Conservation (phyloP, 2,329 filamentous ascomycete species). For the Phyllosticta citriasiana region DNA sequence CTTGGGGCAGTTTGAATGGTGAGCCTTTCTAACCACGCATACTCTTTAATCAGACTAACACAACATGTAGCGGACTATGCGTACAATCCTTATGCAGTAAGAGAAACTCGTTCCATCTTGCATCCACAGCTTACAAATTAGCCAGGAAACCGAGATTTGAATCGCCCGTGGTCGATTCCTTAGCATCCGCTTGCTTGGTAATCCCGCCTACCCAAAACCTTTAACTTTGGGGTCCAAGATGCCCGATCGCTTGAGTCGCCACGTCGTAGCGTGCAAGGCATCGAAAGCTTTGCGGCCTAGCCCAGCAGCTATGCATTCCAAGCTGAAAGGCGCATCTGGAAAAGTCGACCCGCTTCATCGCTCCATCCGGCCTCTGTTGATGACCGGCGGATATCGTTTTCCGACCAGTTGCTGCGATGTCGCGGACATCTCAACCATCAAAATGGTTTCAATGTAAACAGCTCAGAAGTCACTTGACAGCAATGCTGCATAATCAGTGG, state of each 20-base stretch:
- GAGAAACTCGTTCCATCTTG: not conserved
- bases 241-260: too few species aligned
- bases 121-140: not conserved
- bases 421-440: not conserved
- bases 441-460: not conserved
- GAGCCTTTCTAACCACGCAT: not conserved
- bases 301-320: not conserved
- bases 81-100: not conserved
- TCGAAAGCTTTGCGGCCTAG: not conserved
- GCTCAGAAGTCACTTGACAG: not conserved
- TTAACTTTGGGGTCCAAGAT: too few species aligned
- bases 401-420: not conserved
- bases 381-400: not conserved
- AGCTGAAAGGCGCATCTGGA: not conserved
- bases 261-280: too few species aligned
- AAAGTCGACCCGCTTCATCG: not conserved
- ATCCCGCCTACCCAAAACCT: too few species aligned
- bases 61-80: not conserved
- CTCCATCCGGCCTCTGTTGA: not conserved
- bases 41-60: too few species aligned
- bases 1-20: constrained; percentile 7
- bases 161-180: not conserved
- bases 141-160: not conserved
- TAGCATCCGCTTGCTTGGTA: too few species aligned
- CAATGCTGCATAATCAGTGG: too few species aligned